Conservation (phyloP, 2,329 filamentous ascomycete species). For the Leptodontidium sp. region DNA sequence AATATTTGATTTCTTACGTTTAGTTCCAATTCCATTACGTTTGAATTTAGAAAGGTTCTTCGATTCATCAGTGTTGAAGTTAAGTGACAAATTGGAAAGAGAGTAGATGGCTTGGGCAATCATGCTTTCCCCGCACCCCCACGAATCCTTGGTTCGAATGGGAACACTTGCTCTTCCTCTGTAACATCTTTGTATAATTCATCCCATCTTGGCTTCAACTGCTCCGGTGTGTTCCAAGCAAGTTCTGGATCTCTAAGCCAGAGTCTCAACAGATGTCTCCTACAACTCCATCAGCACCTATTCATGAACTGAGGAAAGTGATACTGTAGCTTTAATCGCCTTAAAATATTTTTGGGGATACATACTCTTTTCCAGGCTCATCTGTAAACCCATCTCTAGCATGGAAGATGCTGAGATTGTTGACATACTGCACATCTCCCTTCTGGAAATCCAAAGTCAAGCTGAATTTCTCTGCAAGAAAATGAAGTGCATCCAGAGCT, state of each 20-base stretch:
- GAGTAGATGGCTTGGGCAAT: not conserved
- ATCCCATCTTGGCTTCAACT: slow-evolving; percentile 56
- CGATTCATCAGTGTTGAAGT: not conserved
- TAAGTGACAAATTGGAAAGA: not conserved
- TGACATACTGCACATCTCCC: slow-evolving; percentile 55
- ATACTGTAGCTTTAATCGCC: not conserved
- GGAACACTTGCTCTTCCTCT: slow-evolving; percentile 61
- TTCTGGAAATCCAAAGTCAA: slow-evolving; percentile 50
- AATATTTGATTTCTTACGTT: too few species aligned
- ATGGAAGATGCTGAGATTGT: slow-evolving; percentile 58
- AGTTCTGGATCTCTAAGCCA: slow-evolving; percentile 54
- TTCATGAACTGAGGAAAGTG: not conserved
- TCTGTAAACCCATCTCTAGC: slow-evolving; percentile 54
- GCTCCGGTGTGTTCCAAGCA: slow-evolving; percentile 52
- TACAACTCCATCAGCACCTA: slow-evolving; percentile 15
- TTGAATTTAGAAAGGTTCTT: not conserved
- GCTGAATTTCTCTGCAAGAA: slow-evolving; percentile 50
- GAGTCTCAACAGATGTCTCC: slow-evolving; percentile 54
- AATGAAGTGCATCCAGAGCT: slow-evolving; percentile 56
- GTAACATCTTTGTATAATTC: slow-evolving; percentile 60
- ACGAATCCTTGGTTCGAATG: slow-evolving; percentile 60
- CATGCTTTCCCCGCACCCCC: slow-evolving; percentile 25
- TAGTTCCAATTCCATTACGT: too few species aligned
- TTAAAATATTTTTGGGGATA: not conserved
- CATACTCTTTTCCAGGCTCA: slow-evolving; percentile 46